Conservation (phyloP, 2,329 filamentous ascomycete genomes). For the Diaporthe helianthi region DNA sequence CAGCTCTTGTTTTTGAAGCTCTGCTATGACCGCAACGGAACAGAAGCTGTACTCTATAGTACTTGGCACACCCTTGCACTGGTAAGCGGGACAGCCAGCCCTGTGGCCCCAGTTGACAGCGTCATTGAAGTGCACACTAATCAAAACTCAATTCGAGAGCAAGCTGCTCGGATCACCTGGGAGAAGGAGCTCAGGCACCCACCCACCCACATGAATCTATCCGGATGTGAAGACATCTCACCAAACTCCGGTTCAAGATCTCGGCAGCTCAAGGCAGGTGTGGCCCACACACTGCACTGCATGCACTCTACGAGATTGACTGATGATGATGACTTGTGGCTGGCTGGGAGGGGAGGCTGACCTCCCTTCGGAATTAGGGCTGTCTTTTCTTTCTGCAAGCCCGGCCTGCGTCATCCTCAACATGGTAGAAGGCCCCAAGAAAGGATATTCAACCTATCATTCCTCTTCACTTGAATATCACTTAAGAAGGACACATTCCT, state of each 20-base stretch:
- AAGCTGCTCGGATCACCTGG: neutral
- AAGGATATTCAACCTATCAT: neutral
- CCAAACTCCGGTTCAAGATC: neutral
- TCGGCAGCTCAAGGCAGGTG: neutral
- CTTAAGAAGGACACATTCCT: neutral
- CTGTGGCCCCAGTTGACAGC: neutral
- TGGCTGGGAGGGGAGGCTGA: neutral
- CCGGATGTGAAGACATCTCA: neutral
- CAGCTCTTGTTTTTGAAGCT: neutral
- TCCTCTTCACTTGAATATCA: neutral
- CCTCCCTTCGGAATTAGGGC: neutral
- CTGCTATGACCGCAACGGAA: neutral
- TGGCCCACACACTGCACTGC: no score
- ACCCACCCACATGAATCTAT: neutral
- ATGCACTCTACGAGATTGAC: neutral
- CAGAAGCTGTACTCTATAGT: neutral
- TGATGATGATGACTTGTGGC: conserved; percentile 17
- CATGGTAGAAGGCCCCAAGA: neutral
- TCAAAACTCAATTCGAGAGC: neutral
- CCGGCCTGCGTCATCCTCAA: neutral
- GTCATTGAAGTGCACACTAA: conserved; percentile 3
- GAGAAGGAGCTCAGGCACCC: no score
- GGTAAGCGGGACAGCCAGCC: neutral
- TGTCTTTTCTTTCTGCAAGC: neutral
- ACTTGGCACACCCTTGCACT: neutral